Conservation (phyloP, 2,329 filamentous ascomycete genomes). For the Xylaria sp. region DNA sequence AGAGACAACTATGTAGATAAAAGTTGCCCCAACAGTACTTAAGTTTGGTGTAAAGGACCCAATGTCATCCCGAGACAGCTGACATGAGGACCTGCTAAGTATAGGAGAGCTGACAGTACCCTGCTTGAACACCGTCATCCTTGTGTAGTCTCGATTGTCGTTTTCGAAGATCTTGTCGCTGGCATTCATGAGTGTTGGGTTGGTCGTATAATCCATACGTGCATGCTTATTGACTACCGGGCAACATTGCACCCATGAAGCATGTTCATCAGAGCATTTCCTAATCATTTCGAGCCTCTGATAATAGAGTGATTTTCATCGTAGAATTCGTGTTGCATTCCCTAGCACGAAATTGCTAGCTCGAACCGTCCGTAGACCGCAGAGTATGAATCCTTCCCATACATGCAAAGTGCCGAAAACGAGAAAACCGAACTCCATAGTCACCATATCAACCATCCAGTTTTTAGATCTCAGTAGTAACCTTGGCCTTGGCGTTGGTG, state of each 20-base stretch:
- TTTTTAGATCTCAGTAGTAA: slow-evolving; percentile 89
- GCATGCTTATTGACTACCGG: slow-evolving; percentile 20
- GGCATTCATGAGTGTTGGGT: slow-evolving; percentile 19
- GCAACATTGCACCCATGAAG: slow-evolving; percentile 31
- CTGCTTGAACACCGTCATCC: slow-evolving; percentile 5
- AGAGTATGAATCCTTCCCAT: slow-evolving; percentile 51
- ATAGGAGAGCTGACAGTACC: slow-evolving; percentile 8
- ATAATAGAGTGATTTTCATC: slow-evolving; percentile 43
- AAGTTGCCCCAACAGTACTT: slow-evolving; percentile 14
- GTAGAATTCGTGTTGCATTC: slow-evolving; percentile 50
- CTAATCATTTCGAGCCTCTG: slow-evolving; percentile 30
- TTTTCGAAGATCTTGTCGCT: slow-evolving; percentile 24
- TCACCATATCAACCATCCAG: slow-evolving; percentile 43
- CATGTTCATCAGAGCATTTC: slow-evolving; percentile 32
- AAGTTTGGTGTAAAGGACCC: slow-evolving; percentile 7
- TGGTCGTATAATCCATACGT: slow-evolving; percentile 21
- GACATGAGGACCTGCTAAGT: slow-evolving; percentile 14
- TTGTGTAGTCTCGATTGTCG: slow-evolving; percentile 14
- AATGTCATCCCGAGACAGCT: slow-evolving; percentile 22
- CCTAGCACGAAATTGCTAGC: slow-evolving; percentile 51
- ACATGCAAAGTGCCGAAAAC: slow-evolving; percentile 51
- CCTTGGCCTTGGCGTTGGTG: slow-evolving; percentile 98
- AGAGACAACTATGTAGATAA: slow-evolving; percentile 23
- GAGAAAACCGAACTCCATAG: slow-evolving; percentile 50
- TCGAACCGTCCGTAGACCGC: slow-evolving; percentile 51